Evolutionary conservation across 345 rosid genomes (phyloP).

Genomic region (Xanthoceras sorbifolium): DNA sequence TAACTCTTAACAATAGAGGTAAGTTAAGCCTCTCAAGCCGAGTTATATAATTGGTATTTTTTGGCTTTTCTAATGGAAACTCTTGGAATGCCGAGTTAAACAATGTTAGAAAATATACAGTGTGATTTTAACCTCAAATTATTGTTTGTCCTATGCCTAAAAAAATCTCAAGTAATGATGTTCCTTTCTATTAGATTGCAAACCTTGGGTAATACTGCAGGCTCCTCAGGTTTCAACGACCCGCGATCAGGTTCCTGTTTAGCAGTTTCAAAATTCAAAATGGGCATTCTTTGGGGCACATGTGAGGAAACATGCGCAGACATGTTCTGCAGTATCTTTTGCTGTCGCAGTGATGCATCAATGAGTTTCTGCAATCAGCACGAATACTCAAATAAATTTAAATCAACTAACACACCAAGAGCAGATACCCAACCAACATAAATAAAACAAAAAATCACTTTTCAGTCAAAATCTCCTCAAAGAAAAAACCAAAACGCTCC

Average conservation of each 20-base stretch:
- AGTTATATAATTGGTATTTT: not conserved
- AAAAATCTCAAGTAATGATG: not conserved
- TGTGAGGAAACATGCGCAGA: conserved; percentile 50
- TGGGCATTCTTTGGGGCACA: conserved; percentile 44
- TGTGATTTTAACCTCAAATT: not conserved
- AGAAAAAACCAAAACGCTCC: not conserved
- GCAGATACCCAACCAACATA: not conserved
- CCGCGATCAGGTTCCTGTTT: conserved; percentile 33
- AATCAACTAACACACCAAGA: not conserved
- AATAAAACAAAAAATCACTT: not conserved
- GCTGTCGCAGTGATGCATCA: conserved; percentile 68
- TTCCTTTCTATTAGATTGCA: not conserved
- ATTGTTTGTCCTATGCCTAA: not conserved
- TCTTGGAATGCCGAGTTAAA: not conserved
- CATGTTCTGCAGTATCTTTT: conserved; percentile 71
- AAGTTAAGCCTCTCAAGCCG: not conserved
- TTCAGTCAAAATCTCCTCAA: not conserved
- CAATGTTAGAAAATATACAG: not conserved
- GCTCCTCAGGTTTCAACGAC: conserved; percentile 48
- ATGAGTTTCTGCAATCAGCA: conserved; percentile 64
- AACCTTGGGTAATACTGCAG: conserved; percentile 65
- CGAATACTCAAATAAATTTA: conserved; percentile 2
- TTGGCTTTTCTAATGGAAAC: no score
- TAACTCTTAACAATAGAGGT: not conserved
- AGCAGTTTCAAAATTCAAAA: conserved; percentile 45